Percentiles rank a stretch among this genome's conserved stretches.
phyloP scores from a whole-genome alignment of 1,139 yeast species.

The Pichia sp. region DNA sequence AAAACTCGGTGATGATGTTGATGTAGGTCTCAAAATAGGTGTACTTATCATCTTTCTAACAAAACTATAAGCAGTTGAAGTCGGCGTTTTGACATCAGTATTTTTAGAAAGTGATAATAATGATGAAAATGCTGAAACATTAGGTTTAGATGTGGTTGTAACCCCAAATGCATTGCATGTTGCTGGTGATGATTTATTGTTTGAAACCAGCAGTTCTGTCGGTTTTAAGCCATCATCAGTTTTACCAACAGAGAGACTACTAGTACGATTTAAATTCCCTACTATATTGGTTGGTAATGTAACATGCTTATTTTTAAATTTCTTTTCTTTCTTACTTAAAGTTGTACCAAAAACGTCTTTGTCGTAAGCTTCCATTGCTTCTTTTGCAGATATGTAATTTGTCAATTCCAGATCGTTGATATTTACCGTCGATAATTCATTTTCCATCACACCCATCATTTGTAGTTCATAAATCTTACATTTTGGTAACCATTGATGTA shows the following conservation, averaged over 20 bases:
- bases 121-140: constrained; percentile 30
- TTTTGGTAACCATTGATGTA: constrained; percentile 79
- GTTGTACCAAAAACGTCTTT: constrained; percentile 36
- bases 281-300: background rate
- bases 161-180: constrained; percentile 29
- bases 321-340: background rate
- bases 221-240: constrained; percentile 19
- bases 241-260: no score
- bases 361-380: constrained; percentile 59
- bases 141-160: constrained; percentile 29
- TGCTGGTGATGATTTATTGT: constrained; percentile 24
- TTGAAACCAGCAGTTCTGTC: constrained; percentile 18
- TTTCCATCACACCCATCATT: constrained; percentile 98
- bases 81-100: constrained; percentile 16
- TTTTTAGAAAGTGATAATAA: constrained; percentile 25
- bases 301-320: background rate
- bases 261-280: no score
- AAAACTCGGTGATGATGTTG: constrained; percentile 10
- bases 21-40: constrained; percentile 19
- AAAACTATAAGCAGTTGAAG: constrained; percentile 25
- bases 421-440: constrained; percentile 62
- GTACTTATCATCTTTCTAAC: constrained; percentile 29
- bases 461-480: constrained; percentile 92
- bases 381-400: constrained; percentile 31
- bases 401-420: constrained; percentile 45